These are phyloP conservation scores for Biscogniauxia marginata DNA, from an alignment of 2,329 filamentous ascomycete genomes.

Conservation along the genomic window DNA sequence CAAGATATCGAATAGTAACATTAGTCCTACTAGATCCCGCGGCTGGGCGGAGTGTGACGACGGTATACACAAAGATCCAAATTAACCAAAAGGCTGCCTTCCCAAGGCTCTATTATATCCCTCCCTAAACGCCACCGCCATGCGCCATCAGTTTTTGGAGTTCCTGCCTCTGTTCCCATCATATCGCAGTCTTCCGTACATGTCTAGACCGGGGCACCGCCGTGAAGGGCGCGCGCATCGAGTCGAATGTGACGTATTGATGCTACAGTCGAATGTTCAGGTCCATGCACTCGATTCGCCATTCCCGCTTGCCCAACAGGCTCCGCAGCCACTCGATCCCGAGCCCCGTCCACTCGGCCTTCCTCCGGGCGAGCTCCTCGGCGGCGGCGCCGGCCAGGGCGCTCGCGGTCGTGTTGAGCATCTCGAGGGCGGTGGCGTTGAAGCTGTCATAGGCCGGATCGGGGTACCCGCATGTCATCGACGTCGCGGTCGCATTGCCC, in stretches of 20 bases:
- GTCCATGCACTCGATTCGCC: constrained; percentile 89
- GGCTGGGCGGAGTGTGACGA: neutral
- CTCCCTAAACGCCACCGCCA: neutral
- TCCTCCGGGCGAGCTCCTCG: constrained; percentile 56
- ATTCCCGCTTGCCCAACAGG: constrained; percentile 78
- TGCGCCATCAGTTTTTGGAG: neutral
- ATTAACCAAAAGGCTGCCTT: neutral
- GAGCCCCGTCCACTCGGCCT: constrained; percentile 69
- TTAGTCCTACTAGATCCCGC: neutral
- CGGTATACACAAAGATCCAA: neutral
- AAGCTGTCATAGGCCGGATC: constrained; percentile 37
- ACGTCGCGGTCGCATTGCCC: constrained; percentile 30
- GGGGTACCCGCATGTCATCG: constrained; percentile 13
- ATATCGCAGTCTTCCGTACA: neutral
- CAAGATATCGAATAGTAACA: neutral
- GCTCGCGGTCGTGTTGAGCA: constrained; percentile 68
- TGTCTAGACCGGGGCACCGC: constrained; percentile 2
- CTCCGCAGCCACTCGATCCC: constrained; percentile 85
- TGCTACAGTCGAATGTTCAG: constrained; percentile 75
- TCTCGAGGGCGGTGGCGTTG: constrained; percentile 51
- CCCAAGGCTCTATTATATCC: neutral
- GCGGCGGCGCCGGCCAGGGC: constrained; percentile 66
- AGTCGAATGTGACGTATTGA: neutral
- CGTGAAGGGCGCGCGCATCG: neutral
- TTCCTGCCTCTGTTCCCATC: neutral